These are phyloP conservation scores for Lachnum nothofagi DNA, from an alignment of 2,329 filamentous ascomycete genomes.

Conservation along the genomic window DNA sequence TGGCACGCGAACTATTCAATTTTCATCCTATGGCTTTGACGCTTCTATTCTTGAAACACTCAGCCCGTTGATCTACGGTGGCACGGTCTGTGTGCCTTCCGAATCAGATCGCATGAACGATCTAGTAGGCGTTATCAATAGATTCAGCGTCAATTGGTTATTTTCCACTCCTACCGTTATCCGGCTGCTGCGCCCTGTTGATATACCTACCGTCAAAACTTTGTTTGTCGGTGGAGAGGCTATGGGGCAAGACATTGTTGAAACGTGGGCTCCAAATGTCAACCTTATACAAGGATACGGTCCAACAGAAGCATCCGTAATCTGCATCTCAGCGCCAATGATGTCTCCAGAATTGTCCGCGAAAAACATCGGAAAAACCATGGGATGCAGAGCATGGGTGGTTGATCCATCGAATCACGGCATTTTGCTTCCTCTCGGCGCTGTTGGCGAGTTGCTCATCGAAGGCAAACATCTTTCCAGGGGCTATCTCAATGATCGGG, in stretches of 20 bases:
- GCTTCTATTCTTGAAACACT: constrained; percentile 40
- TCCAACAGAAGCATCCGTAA: background rate
- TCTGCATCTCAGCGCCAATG: too few relatives aligned
- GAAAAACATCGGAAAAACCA: constrained; percentile 14
- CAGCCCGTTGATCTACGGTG: too few relatives aligned
- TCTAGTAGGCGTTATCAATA: constrained; percentile 27
- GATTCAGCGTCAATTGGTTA: constrained; percentile 20
- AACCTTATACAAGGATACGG: too few relatives aligned
- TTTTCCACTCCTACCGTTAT: constrained; percentile 26
- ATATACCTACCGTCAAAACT: constrained; percentile 18
- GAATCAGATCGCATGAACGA: too few relatives aligned
- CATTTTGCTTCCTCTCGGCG: constrained; percentile 14
- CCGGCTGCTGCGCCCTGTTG: constrained; percentile 16
- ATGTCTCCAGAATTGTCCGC: constrained; percentile 31
- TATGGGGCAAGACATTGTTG: constrained; percentile 35
- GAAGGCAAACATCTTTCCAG: constrained; percentile 52
- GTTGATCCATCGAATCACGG: constrained; percentile 13
- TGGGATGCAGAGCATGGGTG: constrained; percentile 35
- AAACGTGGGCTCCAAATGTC: constrained; percentile 31
- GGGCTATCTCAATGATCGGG: constrained; percentile 54
- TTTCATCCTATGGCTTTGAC: constrained; percentile 28
- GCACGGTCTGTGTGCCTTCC: too few relatives aligned
- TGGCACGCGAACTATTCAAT: constrained; percentile 1
- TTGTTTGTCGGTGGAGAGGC: constrained; percentile 26
- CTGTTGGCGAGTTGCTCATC: constrained; percentile 21